Evolutionary conservation across 805 yeast genomes (phyloP).

Genomic region (Candida orba): DNA sequence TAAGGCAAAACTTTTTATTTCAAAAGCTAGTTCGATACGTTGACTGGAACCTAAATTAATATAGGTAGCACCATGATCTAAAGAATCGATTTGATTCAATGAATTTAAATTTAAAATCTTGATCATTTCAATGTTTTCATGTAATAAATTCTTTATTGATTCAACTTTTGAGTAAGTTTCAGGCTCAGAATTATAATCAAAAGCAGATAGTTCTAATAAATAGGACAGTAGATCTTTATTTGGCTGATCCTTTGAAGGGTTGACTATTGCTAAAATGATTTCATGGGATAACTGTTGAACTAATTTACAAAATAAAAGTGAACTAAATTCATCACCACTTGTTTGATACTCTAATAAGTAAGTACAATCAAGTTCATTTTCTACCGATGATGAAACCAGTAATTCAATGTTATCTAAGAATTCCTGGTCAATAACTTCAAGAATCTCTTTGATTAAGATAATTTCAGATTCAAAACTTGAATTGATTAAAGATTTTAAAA

Average conservation of each 20-base stretch:
- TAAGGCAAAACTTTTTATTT: constrained; percentile 47
- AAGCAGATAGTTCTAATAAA: constrained; percentile 25
- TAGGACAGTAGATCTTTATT: constrained; percentile 5
- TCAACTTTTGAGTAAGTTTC: constrained; percentile 15
- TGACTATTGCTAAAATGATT: constrained; percentile 8
- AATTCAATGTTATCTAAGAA: constrained; percentile 17
- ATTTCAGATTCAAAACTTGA: constrained; percentile 17
- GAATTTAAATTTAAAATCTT: constrained; percentile 16
- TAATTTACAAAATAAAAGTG: constrained; percentile 26
- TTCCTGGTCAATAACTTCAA: constrained; percentile 14
- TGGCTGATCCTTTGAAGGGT: neutral
- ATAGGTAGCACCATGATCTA: constrained; percentile 53
- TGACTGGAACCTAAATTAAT: constrained; percentile 44
- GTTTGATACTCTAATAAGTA: constrained; percentile 30
- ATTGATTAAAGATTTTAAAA: constrained; percentile 26
- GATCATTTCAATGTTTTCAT: constrained; percentile 6
- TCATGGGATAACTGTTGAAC: constrained; percentile 17
- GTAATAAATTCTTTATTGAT: constrained; percentile 16
- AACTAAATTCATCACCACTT: constrained; percentile 30
- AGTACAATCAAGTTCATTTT: constrained; percentile 20
- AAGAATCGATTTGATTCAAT: constrained; percentile 17
- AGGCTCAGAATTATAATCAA: constrained; percentile 23
- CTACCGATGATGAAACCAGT: constrained; percentile 29
- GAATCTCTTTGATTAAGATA: constrained; percentile 21
- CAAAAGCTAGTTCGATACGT: constrained; percentile 42